Conservation (phyloP, 1,284 basidiomycete species). For the Rhodotorula sp. region DNA sequence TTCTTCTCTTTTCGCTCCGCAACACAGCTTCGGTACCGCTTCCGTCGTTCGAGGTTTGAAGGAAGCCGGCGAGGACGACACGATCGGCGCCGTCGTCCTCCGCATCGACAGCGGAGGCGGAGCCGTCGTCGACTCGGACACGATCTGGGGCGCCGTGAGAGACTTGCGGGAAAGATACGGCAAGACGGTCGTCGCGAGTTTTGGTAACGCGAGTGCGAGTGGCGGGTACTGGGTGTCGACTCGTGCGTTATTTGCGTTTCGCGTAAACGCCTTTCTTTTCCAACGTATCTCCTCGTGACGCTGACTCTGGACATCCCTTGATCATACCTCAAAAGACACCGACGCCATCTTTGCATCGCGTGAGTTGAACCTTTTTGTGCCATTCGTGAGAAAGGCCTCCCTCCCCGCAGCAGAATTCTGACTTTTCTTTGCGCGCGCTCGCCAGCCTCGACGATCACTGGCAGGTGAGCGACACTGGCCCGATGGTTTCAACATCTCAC, state of each 20-base stretch:
- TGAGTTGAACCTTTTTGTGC: slow-evolving; percentile 13
- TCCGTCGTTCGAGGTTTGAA: slow-evolving; percentile 51
- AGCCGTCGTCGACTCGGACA: slow-evolving; percentile 52
- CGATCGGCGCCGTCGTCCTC: slow-evolving; percentile 51
- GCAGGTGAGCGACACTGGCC: slow-evolving; percentile 39
- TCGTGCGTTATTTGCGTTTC: no score
- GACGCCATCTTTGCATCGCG: slow-evolving; percentile 41
- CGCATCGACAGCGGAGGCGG: slow-evolving; percentile 54
- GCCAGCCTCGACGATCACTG: slow-evolving; percentile 51
- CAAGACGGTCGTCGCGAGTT: slow-evolving; percentile 52
- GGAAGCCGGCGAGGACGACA: slow-evolving; percentile 51
- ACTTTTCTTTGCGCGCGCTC: no score
- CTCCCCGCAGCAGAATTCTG: no score
- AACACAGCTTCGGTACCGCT: slow-evolving; percentile 44
- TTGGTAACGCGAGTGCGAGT: slow-evolving; percentile 51
- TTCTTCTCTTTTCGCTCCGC: neutral
- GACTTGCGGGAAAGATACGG: slow-evolving; percentile 48
- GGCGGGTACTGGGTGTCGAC: slow-evolving; percentile 51
- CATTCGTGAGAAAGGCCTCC: no score
- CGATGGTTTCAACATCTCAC: neutral
- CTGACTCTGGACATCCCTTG: neutral
- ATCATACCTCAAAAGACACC: neutral
- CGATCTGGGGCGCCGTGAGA: slow-evolving; percentile 52
- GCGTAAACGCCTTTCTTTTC: no score
- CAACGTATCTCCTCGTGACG: no score